Percentiles rank a stretch among this genome's conserved stretches.
Evolutionary conservation across 2,329 filamentous ascomycete species (phyloP).

Genomic region (Penicillium sp.): DNA sequence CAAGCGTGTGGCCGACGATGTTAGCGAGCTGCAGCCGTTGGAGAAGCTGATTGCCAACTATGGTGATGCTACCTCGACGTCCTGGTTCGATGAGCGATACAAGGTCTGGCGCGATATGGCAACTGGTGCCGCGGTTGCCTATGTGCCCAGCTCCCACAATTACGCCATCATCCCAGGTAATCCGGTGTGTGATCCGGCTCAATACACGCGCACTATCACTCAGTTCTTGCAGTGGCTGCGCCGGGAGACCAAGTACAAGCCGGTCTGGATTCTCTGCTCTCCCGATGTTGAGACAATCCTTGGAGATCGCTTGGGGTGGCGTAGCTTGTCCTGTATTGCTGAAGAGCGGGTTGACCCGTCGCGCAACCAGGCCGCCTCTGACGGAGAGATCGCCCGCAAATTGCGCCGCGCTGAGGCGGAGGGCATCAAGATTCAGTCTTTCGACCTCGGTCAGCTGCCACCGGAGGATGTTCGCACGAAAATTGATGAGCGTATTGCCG

Average conservation of each 20-base stretch:
- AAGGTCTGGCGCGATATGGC: constrained; percentile 75
- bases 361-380: constrained; percentile 62
- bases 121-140: constrained; percentile 80
- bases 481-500: constrained; percentile 66
- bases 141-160: constrained; percentile 64
- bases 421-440: constrained; percentile 73
- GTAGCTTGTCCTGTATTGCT: constrained; percentile 79
- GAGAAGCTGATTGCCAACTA: constrained; percentile 93
- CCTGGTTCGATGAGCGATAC: constrained; percentile 86
- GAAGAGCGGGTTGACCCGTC: constrained; percentile 79
- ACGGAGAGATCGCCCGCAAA: constrained; percentile 67
- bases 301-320: constrained; percentile 76
- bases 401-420: constrained; percentile 75
- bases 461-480: constrained; percentile 64
- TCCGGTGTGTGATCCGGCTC: constrained; percentile 73
- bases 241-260: constrained; percentile 66
- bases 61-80: constrained; percentile 88
- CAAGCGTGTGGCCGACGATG: constrained; percentile 41
- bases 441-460: constrained; percentile 60
- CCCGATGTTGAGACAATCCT: constrained; percentile 73
- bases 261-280: constrained; percentile 86
- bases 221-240: constrained; percentile 72
- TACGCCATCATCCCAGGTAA: constrained; percentile 83
- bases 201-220: constrained; percentile 68
- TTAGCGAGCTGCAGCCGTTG: constrained; percentile 62